Evolutionary conservation across 768 basidiomycete species (phyloP).

Genomic region (Bullera alba): DNA sequence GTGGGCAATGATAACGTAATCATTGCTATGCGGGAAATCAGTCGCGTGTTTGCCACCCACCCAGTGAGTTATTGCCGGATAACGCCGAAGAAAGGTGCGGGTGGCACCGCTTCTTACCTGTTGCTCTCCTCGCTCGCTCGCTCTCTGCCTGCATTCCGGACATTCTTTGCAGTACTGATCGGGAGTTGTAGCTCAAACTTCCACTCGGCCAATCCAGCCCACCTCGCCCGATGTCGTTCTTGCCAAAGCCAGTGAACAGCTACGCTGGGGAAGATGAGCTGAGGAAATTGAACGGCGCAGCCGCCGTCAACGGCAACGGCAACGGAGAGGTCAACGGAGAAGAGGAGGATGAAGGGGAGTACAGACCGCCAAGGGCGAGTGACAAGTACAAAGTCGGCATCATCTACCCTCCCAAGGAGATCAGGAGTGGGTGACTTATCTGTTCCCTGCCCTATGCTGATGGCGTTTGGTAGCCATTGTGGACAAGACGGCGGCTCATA

Average conservation of each 20-base stretch:
- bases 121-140: not conserved
- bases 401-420: conserved; percentile 92
- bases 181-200: not conserved
- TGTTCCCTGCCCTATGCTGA: conserved; percentile 4
- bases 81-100: conserved; percentile 1
- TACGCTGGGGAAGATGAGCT: conserved; percentile 38
- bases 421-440: conserved; percentile 62
- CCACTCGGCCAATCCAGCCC: not conserved
- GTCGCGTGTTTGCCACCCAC: not conserved
- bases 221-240: conserved; percentile 34
- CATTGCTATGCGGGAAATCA: no score
- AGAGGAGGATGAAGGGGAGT: conserved; percentile 51
- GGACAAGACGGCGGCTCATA: conserved; percentile 84
- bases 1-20: no score
- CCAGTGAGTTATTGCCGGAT: not conserved
- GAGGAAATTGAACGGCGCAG: conserved; percentile 13
- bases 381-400: conserved; percentile 69
- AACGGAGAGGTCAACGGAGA: conserved; percentile 32
- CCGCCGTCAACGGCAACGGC: conserved; percentile 15
- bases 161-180: not conserved
- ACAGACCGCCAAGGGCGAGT: conserved; percentile 35
- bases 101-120: no score
- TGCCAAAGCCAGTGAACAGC: conserved; percentile 42
- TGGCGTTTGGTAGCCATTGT: conserved; percentile 70
- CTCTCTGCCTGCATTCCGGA: not conserved